Evolutionary conservation across 2,329 filamentous ascomycete genomes (phyloP), one percentile per base, ranked within the genome.

Genomic region (Colletotrichum phormii): DNA sequence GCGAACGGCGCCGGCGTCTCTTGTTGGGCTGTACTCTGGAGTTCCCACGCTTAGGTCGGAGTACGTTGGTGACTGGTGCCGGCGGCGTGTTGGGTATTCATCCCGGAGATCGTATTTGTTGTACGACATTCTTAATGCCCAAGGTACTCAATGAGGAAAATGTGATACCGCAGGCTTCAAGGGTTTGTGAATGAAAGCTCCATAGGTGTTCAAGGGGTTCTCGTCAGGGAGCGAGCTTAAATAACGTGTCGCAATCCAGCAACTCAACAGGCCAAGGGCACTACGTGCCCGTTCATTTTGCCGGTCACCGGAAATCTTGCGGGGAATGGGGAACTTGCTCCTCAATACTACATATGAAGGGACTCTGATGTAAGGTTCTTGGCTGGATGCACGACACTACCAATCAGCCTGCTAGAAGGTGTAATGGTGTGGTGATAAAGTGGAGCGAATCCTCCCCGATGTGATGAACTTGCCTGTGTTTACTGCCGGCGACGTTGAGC

Each of bases 111-210:
- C 60, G 35, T 59, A 15, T 6, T 29, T 46, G 24, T 49, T 46
- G 35, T 72, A 37, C 1, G 54, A n/a, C 70, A 72, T 72, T 5
- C 9, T 64, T n/a, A 6, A 3, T 42, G n/a, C 7, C 7, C 26
- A 5, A 29, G 26, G 26, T 24, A n/a, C 3, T 35, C 3, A 26
- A 18, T 18, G 13, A 7, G 24, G 12, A 12, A 7, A 8, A 51
- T 5, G 26, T 29, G 26, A 18, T 8, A 6, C 29, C 3, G 5
- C 3, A 11, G 8, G 35, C 37, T 62, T 62, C 4, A 6, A 18
- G 3, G 26, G 22, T 46, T 8, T 1, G 49, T 7, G 8, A 1
- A 11, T 26, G 13, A 13, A 31, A 33, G 5, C 6, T n/a, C 37
- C 3, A 51, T 4, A 12, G 18, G 11, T 31, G 1, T 8, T 5